Percentiles rank a stretch among this genome's conserved stretches.
These are phyloP conservation scores for Euphrasia arctica DNA, from an alignment of 305 asterid genomes.

Conservation along the genomic window DNA sequence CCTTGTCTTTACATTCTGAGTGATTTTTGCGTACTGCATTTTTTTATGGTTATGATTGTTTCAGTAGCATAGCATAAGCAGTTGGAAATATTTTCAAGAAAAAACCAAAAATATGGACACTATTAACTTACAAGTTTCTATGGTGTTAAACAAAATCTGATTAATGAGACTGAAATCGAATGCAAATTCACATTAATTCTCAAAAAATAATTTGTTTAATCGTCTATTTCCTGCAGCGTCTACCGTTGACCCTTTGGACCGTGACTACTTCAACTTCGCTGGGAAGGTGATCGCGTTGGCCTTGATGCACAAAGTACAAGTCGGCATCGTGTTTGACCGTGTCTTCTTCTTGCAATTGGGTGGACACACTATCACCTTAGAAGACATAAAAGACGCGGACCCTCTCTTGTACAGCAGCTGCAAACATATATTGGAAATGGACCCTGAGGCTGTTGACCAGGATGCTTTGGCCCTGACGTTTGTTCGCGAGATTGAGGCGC, in stretches of 20 bases:
- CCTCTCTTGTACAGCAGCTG: conserved; percentile 76
- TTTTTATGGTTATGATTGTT: neutral
- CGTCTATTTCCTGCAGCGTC: conserved; percentile 61
- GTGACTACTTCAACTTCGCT: conserved; percentile 66
- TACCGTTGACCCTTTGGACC: conserved; percentile 79
- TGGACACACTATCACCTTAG: conserved; percentile 55
- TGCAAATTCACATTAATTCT: neutral
- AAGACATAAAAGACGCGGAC: conserved; percentile 77
- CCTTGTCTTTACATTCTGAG: neutral
- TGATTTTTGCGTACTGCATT: neutral
- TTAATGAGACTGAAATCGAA: neutral
- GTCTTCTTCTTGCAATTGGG: conserved; percentile 62
- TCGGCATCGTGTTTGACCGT: conserved; percentile 77
- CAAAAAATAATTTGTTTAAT: conserved; percentile 24
- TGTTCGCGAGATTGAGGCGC: conserved; percentile 62
- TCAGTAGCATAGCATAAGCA: neutral
- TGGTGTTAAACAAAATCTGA: neutral
- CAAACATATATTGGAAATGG: conserved; percentile 87
- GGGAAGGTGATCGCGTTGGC: conserved; percentile 88
- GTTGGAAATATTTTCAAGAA: neutral
- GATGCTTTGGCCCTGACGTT: conserved; percentile 81
- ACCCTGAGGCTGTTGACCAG: conserved; percentile 65
- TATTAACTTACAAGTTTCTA: neutral
- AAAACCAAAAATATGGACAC: neutral
- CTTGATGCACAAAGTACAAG: conserved; percentile 79